Evolutionary conservation across 768 basidiomycete species (phyloP).

Genomic region (Royoungia palumana): DNA sequence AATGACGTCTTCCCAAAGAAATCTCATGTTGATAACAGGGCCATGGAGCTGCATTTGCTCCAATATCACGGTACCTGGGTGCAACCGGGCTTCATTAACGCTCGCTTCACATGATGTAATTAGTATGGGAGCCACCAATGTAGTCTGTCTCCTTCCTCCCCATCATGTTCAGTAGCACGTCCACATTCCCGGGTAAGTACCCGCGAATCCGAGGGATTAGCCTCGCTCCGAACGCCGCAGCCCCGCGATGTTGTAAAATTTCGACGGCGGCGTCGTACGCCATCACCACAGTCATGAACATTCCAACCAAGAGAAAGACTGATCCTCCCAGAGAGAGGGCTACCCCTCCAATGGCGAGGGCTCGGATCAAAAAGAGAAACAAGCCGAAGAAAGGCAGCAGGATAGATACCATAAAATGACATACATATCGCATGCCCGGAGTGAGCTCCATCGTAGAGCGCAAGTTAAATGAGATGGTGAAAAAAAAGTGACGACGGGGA

Average conservation of each 20-base stretch:
- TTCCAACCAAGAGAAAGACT: conserved; percentile 3
- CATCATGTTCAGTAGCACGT: conserved; percentile 27
- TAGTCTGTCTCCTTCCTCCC: conserved; percentile 29
- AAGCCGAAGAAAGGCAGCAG: conserved; percentile 12
- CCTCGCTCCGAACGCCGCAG: conserved; percentile 23
- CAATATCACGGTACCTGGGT: conserved; percentile 22
- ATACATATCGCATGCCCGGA: conserved; percentile 24
- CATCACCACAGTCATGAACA: conserved; percentile 1
- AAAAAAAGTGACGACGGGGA: too few relatives aligned
- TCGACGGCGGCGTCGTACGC: conserved; percentile 1
- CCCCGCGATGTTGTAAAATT: conserved; percentile 14
- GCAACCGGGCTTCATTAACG: neutral
- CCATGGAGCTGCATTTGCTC: conserved; percentile 27
- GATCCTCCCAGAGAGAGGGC: conserved; percentile 5
- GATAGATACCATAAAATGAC: conserved; percentile 11
- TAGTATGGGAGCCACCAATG: conserved; percentile 26
- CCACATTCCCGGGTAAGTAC: conserved; percentile 33
- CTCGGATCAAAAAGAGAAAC: conserved; percentile 10
- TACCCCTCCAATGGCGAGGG: conserved; percentile 10
- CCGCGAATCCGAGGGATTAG: conserved; percentile 32
- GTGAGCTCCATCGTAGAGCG: conserved; percentile 12
- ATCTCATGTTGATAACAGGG: conserved; percentile 39
- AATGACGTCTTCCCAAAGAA: conserved; percentile 48
- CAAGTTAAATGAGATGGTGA: neutral
- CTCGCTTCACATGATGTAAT: neutral